A percentile compares a stretch with the other conserved stretches of the same genome.
phyloP scores from a whole-genome alignment of 1,284 basidiomycete species.

The Fistulina hepatica region DNA sequence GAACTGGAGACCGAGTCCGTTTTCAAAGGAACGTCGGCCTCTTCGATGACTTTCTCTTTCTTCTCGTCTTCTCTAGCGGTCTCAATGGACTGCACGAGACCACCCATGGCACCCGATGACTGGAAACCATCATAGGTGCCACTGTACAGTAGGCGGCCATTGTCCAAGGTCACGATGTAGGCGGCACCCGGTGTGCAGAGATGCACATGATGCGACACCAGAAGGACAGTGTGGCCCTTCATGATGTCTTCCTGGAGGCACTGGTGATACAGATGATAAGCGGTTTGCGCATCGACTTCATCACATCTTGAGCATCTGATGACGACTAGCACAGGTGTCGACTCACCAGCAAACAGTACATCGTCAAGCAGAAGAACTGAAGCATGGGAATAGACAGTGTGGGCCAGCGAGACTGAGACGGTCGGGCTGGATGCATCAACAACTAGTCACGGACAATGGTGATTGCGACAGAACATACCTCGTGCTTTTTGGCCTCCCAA shows the following conservation, averaged over 20 bases:
- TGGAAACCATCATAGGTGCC: slow-evolving; percentile 63
- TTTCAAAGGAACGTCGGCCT: slow-evolving; percentile 14
- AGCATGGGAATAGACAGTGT: slow-evolving; percentile 90
- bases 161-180: slow-evolving; percentile 76
- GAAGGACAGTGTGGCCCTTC: slow-evolving; percentile 66
- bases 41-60: slow-evolving; percentile 27
- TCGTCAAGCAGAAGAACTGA: slow-evolving; percentile 83
- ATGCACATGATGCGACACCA: slow-evolving; percentile 88
- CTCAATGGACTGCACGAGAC: slow-evolving; percentile 56
- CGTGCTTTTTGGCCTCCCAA: slow-evolving; percentile 94
- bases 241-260: slow-evolving; percentile 83
- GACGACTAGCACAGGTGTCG: slow-evolving; percentile 4
- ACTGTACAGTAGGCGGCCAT: slow-evolving; percentile 70
- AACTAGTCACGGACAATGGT: not conserved
- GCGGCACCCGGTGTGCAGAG: slow-evolving; percentile 59
- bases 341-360: slow-evolving; percentile 63
- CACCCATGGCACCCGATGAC: slow-evolving; percentile 50
- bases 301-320: slow-evolving; percentile 3
- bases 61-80: slow-evolving; percentile 34
- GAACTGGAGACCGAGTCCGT: slow-evolving; percentile 25
- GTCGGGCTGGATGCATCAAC: no score
- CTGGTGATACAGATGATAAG: slow-evolving; percentile 71
- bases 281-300: slow-evolving; percentile 79
- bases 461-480: slow-evolving; percentile 31
- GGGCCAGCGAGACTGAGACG: slow-evolving; percentile 68